Conservation (phyloP, 306 rosid species). For the Sicyos edulis region DNA sequence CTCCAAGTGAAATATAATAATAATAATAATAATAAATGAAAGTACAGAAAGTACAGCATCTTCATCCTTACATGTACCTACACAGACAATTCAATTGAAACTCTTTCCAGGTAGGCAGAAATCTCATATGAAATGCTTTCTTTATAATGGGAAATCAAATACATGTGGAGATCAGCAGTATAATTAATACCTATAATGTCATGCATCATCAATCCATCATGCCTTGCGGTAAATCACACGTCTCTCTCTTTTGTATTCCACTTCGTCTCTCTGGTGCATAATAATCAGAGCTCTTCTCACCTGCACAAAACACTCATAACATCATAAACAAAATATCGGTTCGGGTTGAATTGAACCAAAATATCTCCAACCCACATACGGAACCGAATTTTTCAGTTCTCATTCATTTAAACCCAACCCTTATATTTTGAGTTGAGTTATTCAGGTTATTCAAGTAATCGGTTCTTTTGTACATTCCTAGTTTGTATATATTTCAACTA, state of each 20-base stretch:
- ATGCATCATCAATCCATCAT: conserved; percentile 23
- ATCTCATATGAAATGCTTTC: neutral
- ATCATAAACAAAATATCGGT: no score
- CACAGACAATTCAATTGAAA: neutral
- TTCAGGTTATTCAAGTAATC: no score
- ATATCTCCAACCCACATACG: no score
- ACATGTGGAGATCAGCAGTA: neutral
- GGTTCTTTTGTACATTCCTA: no score
- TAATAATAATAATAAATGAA: neutral
- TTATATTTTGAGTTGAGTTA: no score
- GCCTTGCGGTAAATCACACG: conserved; percentile 73
- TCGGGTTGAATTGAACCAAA: conserved; percentile 8
- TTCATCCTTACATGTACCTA: neutral
- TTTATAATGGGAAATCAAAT: neutral
- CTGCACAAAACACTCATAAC: conserved; percentile 37
- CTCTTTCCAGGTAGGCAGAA: neutral
- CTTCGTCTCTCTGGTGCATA: conserved; percentile 99
- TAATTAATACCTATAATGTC: neutral
- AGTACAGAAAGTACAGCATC: neutral
- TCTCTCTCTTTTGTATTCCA: conserved; percentile 93
- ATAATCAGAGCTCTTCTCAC: conserved; percentile 92
- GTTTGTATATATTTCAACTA: no score
- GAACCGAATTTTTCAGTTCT: no score
- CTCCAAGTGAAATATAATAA: neutral
- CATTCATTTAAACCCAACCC: no score